Evolutionary conservation across 192 early-diverging fungal species (phyloP), one percentile per base, ranked within the genome.

Genomic region (Rhizophagus sp.): DNA sequence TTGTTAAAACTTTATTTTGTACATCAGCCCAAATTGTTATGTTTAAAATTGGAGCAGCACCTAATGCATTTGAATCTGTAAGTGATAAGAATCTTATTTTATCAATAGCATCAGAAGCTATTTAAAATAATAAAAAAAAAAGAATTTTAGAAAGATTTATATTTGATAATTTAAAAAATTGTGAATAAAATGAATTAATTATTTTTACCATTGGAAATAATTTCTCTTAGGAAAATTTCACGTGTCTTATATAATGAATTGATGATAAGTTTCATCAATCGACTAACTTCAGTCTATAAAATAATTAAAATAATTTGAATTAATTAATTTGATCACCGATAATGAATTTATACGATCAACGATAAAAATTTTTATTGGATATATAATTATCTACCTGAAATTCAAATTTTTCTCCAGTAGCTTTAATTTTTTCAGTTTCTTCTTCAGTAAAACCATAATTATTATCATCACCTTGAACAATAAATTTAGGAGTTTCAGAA

Each of bases 211-310:
- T 98, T 98, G 30, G 96, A 97, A 57, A 98, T 96, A 25, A 99
- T 88, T 87, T 99, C 98, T 36, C 98, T 89, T 83, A 99, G 89
- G 83, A 99, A 99, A 71, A 99, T 96, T 80, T 99, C 97, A 84
- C 90, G 89, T 71, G 92, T 92, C 81, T 98, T 98, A 91, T 99
- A 99, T 25, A 99, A 88, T 30, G 94, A 96, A 85, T 98, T 96
- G 84, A 97, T 97, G 80, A 99, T 95, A 72, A 99, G 88, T 79
- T 95, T 93, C 88, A 99, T 96, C 77, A 99, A 84, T 79, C 93
- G 90, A 61, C 92, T 92, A 17, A 97, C 95, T 81, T 98, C 96
- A 73, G 96, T 92, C 89, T 97, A n/a, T 1, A 68, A 44, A 6
- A 44, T 44, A 44, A 44, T 1, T 6, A 7, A 44, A 44, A 10